phyloP scores from a whole-genome alignment of 495 filamentous ascomycete species.

The Penicillium bovifimosum region DNA sequence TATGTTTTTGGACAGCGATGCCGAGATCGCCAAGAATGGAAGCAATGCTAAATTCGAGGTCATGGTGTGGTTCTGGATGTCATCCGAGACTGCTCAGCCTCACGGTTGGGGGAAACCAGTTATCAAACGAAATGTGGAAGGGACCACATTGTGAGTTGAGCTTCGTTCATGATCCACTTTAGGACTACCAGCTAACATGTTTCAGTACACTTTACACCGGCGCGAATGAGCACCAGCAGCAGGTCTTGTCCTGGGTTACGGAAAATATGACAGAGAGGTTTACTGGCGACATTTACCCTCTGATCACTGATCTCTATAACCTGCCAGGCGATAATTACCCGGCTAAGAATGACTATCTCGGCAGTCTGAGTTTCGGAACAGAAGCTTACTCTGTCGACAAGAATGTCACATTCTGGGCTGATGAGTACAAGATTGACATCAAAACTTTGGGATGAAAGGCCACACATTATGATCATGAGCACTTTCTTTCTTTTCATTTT shows the following conservation, averaged over 20 bases:
- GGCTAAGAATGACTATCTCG: conserved; percentile 25
- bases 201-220: conserved; percentile 30
- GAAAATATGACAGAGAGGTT: conserved; percentile 16
- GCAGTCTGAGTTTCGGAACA: conserved; percentile 34
- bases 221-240: conserved; percentile 17
- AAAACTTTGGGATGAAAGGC: conserved; percentile 6
- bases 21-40: conserved; percentile 21
- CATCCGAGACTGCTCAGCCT: conserved; percentile 21
- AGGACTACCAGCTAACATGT: neutral
- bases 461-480: conserved; percentile 2
- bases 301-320: conserved; percentile 29
- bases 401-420: conserved; percentile 33
- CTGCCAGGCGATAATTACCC: conserved; percentile 19
- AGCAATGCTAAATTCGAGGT: conserved; percentile 35
- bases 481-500: neutral
- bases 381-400: conserved; percentile 24
- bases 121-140: conserved; percentile 19
- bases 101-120: conserved; percentile 17
- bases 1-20: conserved; percentile 40
- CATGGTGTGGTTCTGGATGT: conserved; percentile 40
- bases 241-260: conserved; percentile 33
- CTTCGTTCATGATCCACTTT: neutral
- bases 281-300: conserved; percentile 30
- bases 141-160: conserved; percentile 30
- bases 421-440: conserved; percentile 29